phyloP scores from a whole-genome alignment of 352 stramenopile species.

The Globisporangium uncinulatum region DNA sequence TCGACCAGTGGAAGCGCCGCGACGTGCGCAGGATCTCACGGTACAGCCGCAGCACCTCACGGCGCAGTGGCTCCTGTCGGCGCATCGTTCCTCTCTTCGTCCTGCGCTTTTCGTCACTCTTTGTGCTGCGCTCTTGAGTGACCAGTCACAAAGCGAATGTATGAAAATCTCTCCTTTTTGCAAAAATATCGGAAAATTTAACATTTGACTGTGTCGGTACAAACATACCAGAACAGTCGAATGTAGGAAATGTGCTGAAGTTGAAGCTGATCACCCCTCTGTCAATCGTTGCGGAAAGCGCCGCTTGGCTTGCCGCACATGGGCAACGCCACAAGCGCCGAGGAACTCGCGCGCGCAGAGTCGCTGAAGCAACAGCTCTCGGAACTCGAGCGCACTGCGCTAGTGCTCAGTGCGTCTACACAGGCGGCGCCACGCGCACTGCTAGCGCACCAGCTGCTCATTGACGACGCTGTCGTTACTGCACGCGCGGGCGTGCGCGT shows the following conservation, averaged over 20 bases:
- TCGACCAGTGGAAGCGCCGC: slow-evolving; percentile 67
- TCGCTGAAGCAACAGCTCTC: slow-evolving; percentile 35
- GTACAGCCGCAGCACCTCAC: slow-evolving; percentile 78
- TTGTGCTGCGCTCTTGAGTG: not conserved
- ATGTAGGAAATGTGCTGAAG: not conserved
- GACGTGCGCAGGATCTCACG: slow-evolving; percentile 71
- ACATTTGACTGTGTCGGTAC: not conserved
- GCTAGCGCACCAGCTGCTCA: slow-evolving; percentile 24
- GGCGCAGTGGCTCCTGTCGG: slow-evolving; percentile 49
- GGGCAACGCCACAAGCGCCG: slow-evolving; percentile 39
- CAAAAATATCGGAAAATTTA: not conserved
- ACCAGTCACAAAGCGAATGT: too few relatives aligned
- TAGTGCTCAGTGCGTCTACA: slow-evolving; percentile 18
- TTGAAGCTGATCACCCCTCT: not conserved
- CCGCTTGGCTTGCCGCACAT: slow-evolving; percentile 15
- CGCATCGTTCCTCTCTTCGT: slow-evolving; percentile 1
- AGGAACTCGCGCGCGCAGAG: slow-evolving; percentile 21
- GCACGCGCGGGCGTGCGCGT: slow-evolving; percentile 32
- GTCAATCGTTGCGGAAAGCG: not conserved
- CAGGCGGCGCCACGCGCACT: slow-evolving; percentile 1
- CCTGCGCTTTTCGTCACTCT: too few relatives aligned
- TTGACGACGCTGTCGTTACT: slow-evolving; percentile 18
- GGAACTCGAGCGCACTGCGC: slow-evolving; percentile 35
- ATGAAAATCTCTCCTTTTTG: too few relatives aligned
- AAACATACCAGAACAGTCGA: not conserved